Evolutionary conservation across 139 green algal genomes (phyloP), one percentile per base, ranked within the genome.

Genomic region (Chlamydomonas incerta): DNA sequence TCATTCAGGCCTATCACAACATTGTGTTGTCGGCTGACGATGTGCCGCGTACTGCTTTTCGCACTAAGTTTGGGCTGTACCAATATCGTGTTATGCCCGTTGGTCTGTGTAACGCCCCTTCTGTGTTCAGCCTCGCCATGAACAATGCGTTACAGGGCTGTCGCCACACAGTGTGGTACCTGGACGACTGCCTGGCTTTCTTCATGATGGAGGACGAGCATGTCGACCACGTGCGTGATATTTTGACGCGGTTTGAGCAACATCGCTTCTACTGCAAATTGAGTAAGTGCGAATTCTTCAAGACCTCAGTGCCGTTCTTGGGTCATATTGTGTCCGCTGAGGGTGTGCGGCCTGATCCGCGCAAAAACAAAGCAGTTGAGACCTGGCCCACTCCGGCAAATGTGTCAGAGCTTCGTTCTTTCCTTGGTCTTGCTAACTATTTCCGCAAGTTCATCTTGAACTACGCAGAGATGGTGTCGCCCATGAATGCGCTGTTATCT

Each of bases 131-230:
- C 24, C 26, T 17, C 26, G 13, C 87, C 10, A 92, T 94, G 84
- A 89, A 92, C 57, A 33, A 83, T 0, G 74, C 89, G 10, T 81
- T 94, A 13, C 9, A 50, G 0, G 72, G 83, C 35, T 9, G 92
- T 9, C 57, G 75, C 13, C 79, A 91, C 1, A 94, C 91, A 74
- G 72, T 93, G 41, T 35, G 31, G 3, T 97, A 95, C 74, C 65
- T 96, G 2, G 91, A 95, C 87, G 94, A 97, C 75, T 92, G 95
- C 24, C 58, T 95, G 5, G 68, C 95, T 1, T 95, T 88, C 71
- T 88, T 31, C 11, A 90, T 79, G 57, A 88, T 58, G 10, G 21
- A 34, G 11, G 88, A 89, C 20, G 88, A 94, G 24, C 92, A 95
- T 67, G 14, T 62, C 20, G 55, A 18, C 20, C 55, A 62, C 21